Conservation (phyloP, 2,329 filamentous ascomycete genomes). For the Scedosporium apiospermum region DNA sequence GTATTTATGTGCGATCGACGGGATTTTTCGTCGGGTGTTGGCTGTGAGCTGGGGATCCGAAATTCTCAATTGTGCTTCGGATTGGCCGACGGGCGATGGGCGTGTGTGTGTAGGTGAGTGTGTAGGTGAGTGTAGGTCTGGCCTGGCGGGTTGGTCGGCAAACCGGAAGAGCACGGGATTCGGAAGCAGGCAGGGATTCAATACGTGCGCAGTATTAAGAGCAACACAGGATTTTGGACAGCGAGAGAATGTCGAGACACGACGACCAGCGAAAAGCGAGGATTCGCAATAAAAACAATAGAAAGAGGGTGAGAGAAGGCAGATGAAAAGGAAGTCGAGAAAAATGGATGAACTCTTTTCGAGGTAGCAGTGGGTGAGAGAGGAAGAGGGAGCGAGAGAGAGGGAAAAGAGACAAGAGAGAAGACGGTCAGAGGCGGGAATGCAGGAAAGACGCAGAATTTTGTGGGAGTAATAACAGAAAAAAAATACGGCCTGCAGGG, state of each 20-base stretch:
- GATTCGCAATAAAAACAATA: not conserved
- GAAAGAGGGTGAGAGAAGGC: not conserved
- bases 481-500: not conserved
- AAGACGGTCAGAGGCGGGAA: slow-evolving; percentile 11
- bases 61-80: not conserved
- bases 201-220: not conserved
- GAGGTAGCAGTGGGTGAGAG: slow-evolving; percentile 7
- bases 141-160: not conserved
- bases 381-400: slow-evolving; percentile 7
- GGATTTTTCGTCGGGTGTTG: not conserved
- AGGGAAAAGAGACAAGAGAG: slow-evolving; percentile 11
- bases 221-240: not conserved
- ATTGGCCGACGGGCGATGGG: not conserved
- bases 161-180: not conserved
- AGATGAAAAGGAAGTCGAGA: not conserved
- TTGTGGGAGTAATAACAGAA: not conserved
- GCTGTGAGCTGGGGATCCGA: not conserved
- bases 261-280: not conserved
- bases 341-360: not conserved
- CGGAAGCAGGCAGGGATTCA: not conserved
- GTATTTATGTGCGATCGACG: not conserved
- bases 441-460: slow-evolving; percentile 13
- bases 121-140: not conserved
- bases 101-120: not conserved
- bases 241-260: not conserved